Evolutionary conservation across 345 rosid genomes (phyloP), one percentile per base, ranked within the genome.

Genomic region (Citrus medica): DNA sequence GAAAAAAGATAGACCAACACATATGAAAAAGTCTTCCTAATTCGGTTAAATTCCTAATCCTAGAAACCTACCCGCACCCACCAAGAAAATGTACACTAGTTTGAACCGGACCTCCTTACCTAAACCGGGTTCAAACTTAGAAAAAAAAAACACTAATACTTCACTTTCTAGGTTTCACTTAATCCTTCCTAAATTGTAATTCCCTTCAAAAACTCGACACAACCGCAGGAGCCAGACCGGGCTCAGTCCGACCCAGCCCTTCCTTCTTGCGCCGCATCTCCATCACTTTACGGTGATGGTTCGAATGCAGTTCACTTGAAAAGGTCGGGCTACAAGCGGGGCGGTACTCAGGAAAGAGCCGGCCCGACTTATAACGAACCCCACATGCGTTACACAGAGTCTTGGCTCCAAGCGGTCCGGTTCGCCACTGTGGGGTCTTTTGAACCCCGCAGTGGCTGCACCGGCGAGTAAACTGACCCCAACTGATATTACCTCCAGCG

Each of bases 241-340:
- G 69, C 33, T 83, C 90, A 10, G 85, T 46, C 71, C 69, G 79
- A 65, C 69, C 83, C 66, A 66, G 8, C 22, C 2, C 4, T 78
- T 85, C 88, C 84, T 88, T 93, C 87, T 85, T 82, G 79, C 85
- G 86, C 27, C 99, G 85, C 88, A 95, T 88, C 84, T 95, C 99
- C 61, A 93, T 76, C 67, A 95, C 99, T 82, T 91, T 93, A 70
- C 96, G 82, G 85, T 93, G 99, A 73, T 91, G 92, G 85, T 95
- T 93, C 24, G 96, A 95, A 82, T 95, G 99, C 80, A 88, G 66
- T 68, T 89, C 89, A 28, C 84, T 85, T 9, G 97, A 92, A 53
- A 92, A 92, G 0, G 99, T 93, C 27, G 98, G 99, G 84, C 99
- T 95, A 69, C 94, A 88, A 58, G 97, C 98, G 4, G 99, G 98